A percentile compares a stretch with the other conserved stretches of the same genome.
Conservation (phyloP, 768 basidiomycete species). For the Rhizopogon vulgaris region DNA sequence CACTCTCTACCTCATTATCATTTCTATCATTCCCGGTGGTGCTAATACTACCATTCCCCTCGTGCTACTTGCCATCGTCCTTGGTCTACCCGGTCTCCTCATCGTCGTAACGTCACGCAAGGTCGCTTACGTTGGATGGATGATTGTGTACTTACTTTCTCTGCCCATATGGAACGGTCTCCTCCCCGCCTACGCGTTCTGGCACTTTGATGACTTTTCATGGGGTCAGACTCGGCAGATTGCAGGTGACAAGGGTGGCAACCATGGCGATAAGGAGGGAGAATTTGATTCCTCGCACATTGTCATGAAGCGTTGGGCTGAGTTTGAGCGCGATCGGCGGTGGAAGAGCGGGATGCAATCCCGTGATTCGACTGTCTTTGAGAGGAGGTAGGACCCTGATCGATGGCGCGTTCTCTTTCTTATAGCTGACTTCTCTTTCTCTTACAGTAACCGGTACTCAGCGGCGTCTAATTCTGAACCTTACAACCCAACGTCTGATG, state of each 20-base stretch:
- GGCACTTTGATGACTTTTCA: slow-evolving; percentile 98
- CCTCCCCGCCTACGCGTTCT: slow-evolving; percentile 93
- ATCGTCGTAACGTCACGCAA: slow-evolving; percentile 96
- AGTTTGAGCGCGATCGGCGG: slow-evolving; percentile 92
- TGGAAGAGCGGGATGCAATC: slow-evolving; percentile 88
- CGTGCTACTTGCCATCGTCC: slow-evolving; percentile 86
- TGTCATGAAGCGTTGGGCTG: slow-evolving; percentile 98
- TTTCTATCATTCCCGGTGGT: slow-evolving; percentile 77
- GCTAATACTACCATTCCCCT: slow-evolving; percentile 83
- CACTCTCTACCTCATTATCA: slow-evolving; percentile 89
- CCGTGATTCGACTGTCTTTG: slow-evolving; percentile 68
- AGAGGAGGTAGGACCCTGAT: slow-evolving; percentile 49
- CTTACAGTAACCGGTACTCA: slow-evolving; percentile 58
- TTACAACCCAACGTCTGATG: slow-evolving; percentile 48
- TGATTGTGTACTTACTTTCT: slow-evolving; percentile 88
- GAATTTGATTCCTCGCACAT: slow-evolving; percentile 96
- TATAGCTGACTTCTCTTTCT: slow-evolving; percentile 21
- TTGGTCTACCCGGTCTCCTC: slow-evolving; percentile 91
- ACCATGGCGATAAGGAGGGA: slow-evolving; percentile 92
- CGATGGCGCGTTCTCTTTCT: slow-evolving; percentile 12
- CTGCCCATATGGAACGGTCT: slow-evolving; percentile 97
- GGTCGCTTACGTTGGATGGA: slow-evolving; percentile 94
- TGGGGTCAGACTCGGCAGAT: slow-evolving; percentile 93
- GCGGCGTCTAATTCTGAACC: slow-evolving; percentile 69
- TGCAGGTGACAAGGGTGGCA: slow-evolving; percentile 63